Conservation (phyloP, 768 basidiomycete genomes). For the Clavulina sp. region DNA sequence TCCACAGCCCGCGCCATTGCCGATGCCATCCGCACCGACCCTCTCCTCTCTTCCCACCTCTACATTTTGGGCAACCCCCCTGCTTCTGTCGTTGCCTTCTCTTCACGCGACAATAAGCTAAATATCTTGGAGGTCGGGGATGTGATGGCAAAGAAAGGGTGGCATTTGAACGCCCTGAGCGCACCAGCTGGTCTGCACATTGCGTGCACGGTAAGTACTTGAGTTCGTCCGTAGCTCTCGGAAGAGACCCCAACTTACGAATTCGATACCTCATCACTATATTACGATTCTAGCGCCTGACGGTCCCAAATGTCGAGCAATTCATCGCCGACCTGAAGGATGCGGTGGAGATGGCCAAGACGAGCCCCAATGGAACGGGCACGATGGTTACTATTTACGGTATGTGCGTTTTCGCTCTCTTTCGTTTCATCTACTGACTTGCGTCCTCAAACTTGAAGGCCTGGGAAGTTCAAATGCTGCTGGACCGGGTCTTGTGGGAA, state of each 20-base stretch:
- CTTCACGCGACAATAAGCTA: slow-evolving; percentile 39
- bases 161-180: slow-evolving; percentile 78
- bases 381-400: slow-evolving; percentile 87
- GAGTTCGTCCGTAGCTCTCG: neutral
- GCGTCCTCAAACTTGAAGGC: slow-evolving; percentile 30
- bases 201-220: slow-evolving; percentile 62
- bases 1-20: slow-evolving; percentile 53
- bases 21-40: slow-evolving; percentile 40
- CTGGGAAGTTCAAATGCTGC: slow-evolving; percentile 67
- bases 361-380: slow-evolving; percentile 49
- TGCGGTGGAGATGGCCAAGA: slow-evolving; percentile 52
- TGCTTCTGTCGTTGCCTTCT: slow-evolving; percentile 84
- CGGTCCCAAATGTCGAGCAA: slow-evolving; percentile 53
- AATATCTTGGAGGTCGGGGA: slow-evolving; percentile 86
- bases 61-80: slow-evolving; percentile 80
- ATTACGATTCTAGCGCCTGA: slow-evolving; percentile 39
- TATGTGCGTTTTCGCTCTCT: slow-evolving; percentile 21
- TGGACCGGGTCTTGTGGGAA: slow-evolving; percentile 62
- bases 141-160: slow-evolving; percentile 65
- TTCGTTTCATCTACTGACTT: slow-evolving; percentile 10
- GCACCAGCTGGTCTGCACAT: slow-evolving; percentile 78
- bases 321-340: slow-evolving; percentile 76
- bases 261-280: neutral
- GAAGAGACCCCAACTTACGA: neutral
- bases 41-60: slow-evolving; percentile 75